phyloP scores from a whole-genome alignment of 2,329 filamentous ascomycete genomes.

The Aspergillus fructus region DNA sequence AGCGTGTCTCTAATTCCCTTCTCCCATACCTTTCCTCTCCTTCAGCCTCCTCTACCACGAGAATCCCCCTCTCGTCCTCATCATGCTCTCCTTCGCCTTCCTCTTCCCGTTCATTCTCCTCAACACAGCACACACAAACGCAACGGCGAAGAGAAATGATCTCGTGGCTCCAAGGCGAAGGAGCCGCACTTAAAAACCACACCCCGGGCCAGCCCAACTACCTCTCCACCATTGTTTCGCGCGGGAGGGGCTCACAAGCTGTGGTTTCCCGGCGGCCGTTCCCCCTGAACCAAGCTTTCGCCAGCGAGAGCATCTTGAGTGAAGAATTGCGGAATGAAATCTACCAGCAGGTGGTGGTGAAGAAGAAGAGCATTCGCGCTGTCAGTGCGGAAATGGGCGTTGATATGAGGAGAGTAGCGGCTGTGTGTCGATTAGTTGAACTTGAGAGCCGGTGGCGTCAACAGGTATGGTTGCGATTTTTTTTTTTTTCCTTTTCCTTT shows the following conservation, averaged over 20 bases:
- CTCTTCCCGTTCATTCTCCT: slow-evolving; percentile 32
- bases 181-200: slow-evolving; percentile 31
- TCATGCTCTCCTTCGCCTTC: slow-evolving; percentile 12
- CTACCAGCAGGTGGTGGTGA: slow-evolving; percentile 65
- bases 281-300: slow-evolving; percentile 70
- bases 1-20: slow-evolving; percentile 34
- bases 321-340: slow-evolving; percentile 72
- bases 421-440: slow-evolving; percentile 81
- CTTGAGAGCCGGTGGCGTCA: slow-evolving; percentile 75
- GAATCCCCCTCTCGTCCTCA: slow-evolving; percentile 3
- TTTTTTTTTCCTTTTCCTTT: slow-evolving; percentile 1
- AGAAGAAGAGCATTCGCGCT: slow-evolving; percentile 68
- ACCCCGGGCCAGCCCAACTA: slow-evolving; percentile 34
- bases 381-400: slow-evolving; percentile 76
- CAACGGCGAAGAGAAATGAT: slow-evolving; percentile 57
- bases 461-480: slow-evolving; percentile 60
- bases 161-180: slow-evolving; percentile 53
- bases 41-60: slow-evolving; percentile 21
- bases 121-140: slow-evolving; percentile 41
- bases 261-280: slow-evolving; percentile 58
- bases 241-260: not conserved
- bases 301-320: slow-evolving; percentile 70
- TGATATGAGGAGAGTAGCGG: slow-evolving; percentile 79
- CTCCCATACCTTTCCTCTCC: slow-evolving; percentile 33
- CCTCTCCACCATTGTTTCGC: slow-evolving; percentile 20